Conservation (phyloP, 1,284 basidiomycete species). For the Ceratobasidium sp. region DNA sequence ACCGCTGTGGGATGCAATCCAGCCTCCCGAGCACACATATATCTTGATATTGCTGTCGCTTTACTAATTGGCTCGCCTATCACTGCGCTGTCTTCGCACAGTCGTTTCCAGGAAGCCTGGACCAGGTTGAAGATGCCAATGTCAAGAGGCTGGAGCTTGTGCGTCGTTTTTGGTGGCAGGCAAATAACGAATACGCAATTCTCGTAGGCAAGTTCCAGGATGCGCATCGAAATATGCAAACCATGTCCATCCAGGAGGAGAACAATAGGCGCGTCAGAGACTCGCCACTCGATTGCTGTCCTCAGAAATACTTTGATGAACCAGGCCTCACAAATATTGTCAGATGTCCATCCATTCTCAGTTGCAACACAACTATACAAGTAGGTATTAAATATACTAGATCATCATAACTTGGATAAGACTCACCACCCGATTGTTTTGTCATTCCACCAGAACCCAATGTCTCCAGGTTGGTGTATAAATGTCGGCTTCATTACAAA, state of each 20-base stretch:
- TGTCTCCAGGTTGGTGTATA: slow-evolving; percentile 11
- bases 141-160: slow-evolving; percentile 42
- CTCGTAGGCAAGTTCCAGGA: slow-evolving; percentile 44
- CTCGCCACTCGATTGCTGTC: slow-evolving; percentile 40
- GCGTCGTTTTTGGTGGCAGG: slow-evolving; percentile 41
- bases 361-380: not conserved
- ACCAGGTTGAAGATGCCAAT: slow-evolving; percentile 39
- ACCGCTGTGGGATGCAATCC: not conserved
- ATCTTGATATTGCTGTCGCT: not conserved
- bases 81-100: not conserved
- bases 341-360: slow-evolving; percentile 51
- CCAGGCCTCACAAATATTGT: slow-evolving; percentile 14
- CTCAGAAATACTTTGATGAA: slow-evolving; percentile 18
- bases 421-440: slow-evolving; percentile 14
- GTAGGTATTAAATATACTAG: not conserved
- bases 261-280: slow-evolving; percentile 46
- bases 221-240: slow-evolving; percentile 46
- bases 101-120: slow-evolving; percentile 1
- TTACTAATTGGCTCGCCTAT: not conserved
- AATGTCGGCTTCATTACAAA: slow-evolving; percentile 8
- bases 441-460: slow-evolving; percentile 21
- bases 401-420: not conserved
- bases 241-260: slow-evolving; percentile 56
- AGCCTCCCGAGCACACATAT: slow-evolving; percentile 1
- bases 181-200: slow-evolving; percentile 48